Evolutionary conservation across 2,329 filamentous ascomycete genomes (phyloP), one percentile per base, ranked within the genome.

Genomic region (Talaromyces sp.): DNA sequence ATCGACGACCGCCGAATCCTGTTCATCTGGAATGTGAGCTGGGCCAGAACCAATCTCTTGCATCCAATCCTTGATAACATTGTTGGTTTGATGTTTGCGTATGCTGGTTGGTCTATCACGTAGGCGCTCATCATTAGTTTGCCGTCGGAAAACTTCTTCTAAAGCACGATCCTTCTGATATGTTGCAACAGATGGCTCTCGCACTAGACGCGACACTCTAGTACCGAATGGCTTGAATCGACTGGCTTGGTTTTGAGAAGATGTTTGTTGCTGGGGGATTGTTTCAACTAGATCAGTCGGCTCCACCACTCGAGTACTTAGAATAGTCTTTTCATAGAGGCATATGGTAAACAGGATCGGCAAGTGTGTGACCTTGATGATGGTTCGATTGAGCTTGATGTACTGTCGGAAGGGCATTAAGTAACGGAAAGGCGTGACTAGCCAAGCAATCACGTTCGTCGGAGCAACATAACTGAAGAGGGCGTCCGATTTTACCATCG

Each of bases 401-500:
- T 94, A 97, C 44, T 86, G 83, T 36, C 84, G 84, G 62, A 97
- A 86, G 0, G 91, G 86, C 77, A 97, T 86, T 63, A 86, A 77
- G 68, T 88, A 96, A 57, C 92, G 84, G 40, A 95, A 71, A 0
- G 93, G 93, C 65, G 91, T 91, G 24, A 96, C 78, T 0, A 93
- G 69, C 93, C 92, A 97, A 1, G 90, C 92, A 57, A 97, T 82
- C 27, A 97, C 88, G 68, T 97, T 97, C 13, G 89, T 88, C 0
- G 93, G 93, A 1, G 93, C 89, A 55, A 97, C 84, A 69, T 97
- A 97, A 3, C 91, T 95, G 77, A 97, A 97, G 0, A 97, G 78
- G 0, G 91, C 89, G 70, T 97, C 93, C n/a, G 94, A 96, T 72
- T 97, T 97, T 60, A 97, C 93, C 90, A 96, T 95, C 4, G 91